A percentile compares a stretch with the other conserved stretches of the same genome.
Conservation (phyloP, 495 filamentous ascomycete species). For the Thermothielavioides terrestris region DNA sequence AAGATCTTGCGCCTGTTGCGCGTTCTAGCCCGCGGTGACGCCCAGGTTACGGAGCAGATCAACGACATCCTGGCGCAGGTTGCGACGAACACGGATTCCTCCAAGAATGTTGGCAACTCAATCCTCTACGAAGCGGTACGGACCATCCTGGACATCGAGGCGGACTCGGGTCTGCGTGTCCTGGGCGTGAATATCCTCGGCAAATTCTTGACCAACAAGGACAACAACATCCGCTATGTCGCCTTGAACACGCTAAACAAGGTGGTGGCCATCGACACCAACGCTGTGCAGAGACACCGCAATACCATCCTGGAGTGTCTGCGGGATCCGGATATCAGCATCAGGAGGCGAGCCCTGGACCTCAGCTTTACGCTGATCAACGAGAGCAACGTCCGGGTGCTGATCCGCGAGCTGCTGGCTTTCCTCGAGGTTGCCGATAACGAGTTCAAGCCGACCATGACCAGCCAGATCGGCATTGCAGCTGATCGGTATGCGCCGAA, state of each 20-base stretch:
- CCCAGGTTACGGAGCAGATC: conserved; percentile 87
- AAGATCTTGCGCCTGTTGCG: conserved; percentile 84
- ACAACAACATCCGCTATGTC: conserved; percentile 99
- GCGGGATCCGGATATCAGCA: conserved; percentile 97
- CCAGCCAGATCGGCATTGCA: conserved; percentile 91
- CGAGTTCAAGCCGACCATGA: conserved; percentile 97
- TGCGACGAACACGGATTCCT: conserved; percentile 94
- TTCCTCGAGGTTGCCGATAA: conserved; percentile 96
- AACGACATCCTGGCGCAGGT: conserved; percentile 98
- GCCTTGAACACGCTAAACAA: conserved; percentile 96
- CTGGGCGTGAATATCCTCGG: conserved; percentile 96
- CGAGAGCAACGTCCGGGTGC: conserved; percentile 84
- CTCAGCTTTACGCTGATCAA: conserved; percentile 98
- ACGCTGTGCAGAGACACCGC: conserved; percentile 91
- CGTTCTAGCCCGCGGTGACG: conserved; percentile 78
- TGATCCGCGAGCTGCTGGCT: conserved; percentile 84
- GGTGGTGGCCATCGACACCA: conserved; percentile 95
- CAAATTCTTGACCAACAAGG: conserved; percentile 93
- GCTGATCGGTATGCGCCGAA: conserved; percentile 93
- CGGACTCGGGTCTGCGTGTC: conserved; percentile 86
- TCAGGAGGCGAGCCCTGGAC: conserved; percentile 85
- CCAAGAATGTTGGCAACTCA: conserved; percentile 96
- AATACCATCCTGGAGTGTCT: conserved; percentile 97
- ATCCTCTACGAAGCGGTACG: conserved; percentile 97
- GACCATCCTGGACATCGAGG: conserved; percentile 96